These are phyloP conservation scores for Pulveroboletus sp. DNA, from an alignment of 768 basidiomycete genomes.

Conservation along the genomic window DNA sequence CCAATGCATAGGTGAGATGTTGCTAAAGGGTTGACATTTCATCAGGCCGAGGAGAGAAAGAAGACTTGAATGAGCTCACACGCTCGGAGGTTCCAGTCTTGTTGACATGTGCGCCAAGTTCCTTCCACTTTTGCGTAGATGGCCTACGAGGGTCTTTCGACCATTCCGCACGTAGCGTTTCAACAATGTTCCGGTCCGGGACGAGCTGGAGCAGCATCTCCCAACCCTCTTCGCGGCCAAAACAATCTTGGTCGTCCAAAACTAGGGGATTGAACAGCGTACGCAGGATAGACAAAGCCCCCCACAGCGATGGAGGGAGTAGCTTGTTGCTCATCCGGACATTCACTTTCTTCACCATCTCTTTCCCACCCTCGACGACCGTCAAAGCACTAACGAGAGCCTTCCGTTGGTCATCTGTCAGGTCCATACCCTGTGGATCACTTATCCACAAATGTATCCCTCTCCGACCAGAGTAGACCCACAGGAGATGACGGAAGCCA, in stretches of 20 bases:
- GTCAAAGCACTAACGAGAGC: slow-evolving; percentile 85
- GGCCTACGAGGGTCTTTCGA: slow-evolving; percentile 42
- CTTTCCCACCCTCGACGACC: slow-evolving; percentile 75
- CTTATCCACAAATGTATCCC: slow-evolving; percentile 99
- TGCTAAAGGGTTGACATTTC: not conserved
- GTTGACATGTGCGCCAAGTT: slow-evolving; percentile 42
- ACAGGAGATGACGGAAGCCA: slow-evolving; percentile 84
- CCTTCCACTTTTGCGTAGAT: slow-evolving; percentile 73
- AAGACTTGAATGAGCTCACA: slow-evolving; percentile 25
- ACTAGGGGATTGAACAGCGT: slow-evolving; percentile 61
- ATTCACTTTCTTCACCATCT: slow-evolving; percentile 78
- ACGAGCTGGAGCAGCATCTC: slow-evolving; percentile 70
- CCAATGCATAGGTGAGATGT: slow-evolving; percentile 49
- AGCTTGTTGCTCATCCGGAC: slow-evolving; percentile 44
- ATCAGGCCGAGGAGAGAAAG: not conserved
- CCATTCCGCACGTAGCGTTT: slow-evolving; percentile 57
- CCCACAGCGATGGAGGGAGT: slow-evolving; percentile 72
- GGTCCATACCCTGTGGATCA: slow-evolving; percentile 78
- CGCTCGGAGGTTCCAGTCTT: slow-evolving; percentile 22
- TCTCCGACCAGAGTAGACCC: slow-evolving; percentile 98
- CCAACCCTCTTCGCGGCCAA: slow-evolving; percentile 63
- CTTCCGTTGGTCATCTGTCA: slow-evolving; percentile 88
- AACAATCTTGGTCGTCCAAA: slow-evolving; percentile 81
- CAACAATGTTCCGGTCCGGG: slow-evolving; percentile 53
- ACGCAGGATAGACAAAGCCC: slow-evolving; percentile 47